Conservation (phyloP, 2,329 filamentous ascomycete genomes). For the Chalara sp. region DNA sequence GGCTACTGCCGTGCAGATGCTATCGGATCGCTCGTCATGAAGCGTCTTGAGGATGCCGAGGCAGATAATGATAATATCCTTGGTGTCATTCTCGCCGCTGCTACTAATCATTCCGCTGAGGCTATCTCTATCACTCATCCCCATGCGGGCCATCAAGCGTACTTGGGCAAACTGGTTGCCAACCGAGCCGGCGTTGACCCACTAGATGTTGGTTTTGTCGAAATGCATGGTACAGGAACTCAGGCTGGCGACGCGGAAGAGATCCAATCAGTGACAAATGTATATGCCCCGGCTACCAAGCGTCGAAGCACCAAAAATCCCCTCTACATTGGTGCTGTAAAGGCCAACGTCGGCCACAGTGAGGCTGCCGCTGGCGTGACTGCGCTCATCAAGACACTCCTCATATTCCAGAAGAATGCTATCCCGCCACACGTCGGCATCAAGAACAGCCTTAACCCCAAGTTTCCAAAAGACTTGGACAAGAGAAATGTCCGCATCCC, state of each 20-base stretch:
- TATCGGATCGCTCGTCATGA: constrained; percentile 39
- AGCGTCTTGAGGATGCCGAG: constrained; percentile 39
- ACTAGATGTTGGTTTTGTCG: constrained; percentile 70
- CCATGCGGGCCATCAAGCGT: constrained; percentile 66
- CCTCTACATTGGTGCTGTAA: constrained; percentile 54
- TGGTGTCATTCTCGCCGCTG: constrained; percentile 56
- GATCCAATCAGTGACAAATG: constrained; percentile 67
- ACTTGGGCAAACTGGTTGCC: constrained; percentile 61
- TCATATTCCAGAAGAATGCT: constrained; percentile 16
- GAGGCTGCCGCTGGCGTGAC: constrained; percentile 22
- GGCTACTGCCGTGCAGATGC: constrained; percentile 47
- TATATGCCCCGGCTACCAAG: constrained; percentile 47
- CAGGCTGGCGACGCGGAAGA: constrained; percentile 76
- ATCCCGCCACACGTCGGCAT: constrained; percentile 20
- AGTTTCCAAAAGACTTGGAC: constrained; percentile 26
- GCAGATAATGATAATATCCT: constrained; percentile 41
- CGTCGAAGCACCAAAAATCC: constrained; percentile 36
- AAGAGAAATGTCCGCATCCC: constrained; percentile 39
- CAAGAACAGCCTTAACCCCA: constrained; percentile 21
- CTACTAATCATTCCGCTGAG: constrained; percentile 75
- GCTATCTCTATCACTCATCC: constrained; percentile 78
- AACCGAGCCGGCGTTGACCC: constrained; percentile 67
- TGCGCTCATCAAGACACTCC: constrained; percentile 20
- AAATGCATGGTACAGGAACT: constrained; percentile 84
- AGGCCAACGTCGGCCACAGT: constrained; percentile 31